These are phyloP conservation scores for Fulvia fulva DNA, from an alignment of 2,329 filamentous ascomycete genomes.

Conservation along the genomic window DNA sequence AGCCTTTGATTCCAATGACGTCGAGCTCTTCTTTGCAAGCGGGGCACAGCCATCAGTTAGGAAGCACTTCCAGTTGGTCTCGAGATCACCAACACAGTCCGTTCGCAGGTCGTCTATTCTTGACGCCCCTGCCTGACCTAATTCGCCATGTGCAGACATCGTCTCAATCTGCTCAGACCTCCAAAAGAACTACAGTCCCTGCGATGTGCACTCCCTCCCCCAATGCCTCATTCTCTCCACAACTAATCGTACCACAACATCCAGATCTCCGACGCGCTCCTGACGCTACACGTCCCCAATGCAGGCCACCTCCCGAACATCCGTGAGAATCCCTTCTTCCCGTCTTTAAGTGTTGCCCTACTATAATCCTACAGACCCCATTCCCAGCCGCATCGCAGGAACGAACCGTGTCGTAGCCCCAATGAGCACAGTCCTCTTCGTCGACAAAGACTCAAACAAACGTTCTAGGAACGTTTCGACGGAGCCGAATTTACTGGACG, in stretches of 20 bases:
- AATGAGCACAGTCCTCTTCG: conserved; percentile 61
- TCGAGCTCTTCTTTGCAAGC: neutral
- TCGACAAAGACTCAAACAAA: conserved; percentile 49
- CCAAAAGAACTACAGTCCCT: conserved; percentile 27
- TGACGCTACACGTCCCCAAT: conserved; percentile 63
- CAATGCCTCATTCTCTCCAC: neutral
- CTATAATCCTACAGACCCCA: conserved; percentile 4
- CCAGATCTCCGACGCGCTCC: conserved; percentile 67
- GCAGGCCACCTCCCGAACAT: conserved; percentile 66
- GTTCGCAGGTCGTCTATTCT: no score
- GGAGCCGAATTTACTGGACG: conserved; percentile 51
- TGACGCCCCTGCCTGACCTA: no score
- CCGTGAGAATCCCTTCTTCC: no score
- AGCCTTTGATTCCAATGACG: no score
- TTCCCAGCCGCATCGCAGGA: conserved; percentile 4
- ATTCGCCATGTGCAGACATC: neutral
- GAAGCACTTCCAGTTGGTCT: neutral
- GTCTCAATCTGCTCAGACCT: conserved; percentile 12
- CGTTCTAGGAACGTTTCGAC: conserved; percentile 6
- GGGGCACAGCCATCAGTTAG: neutral
- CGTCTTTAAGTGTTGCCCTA: no score
- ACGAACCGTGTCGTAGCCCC: conserved; percentile 42
- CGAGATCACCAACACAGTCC: neutral
- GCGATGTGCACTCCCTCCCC: conserved; percentile 27
- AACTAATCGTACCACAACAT: no score